These are phyloP conservation scores for Pinus taeda DNA, from an alignment of 75 land plant genomes.

Conservation along the genomic window DNA sequence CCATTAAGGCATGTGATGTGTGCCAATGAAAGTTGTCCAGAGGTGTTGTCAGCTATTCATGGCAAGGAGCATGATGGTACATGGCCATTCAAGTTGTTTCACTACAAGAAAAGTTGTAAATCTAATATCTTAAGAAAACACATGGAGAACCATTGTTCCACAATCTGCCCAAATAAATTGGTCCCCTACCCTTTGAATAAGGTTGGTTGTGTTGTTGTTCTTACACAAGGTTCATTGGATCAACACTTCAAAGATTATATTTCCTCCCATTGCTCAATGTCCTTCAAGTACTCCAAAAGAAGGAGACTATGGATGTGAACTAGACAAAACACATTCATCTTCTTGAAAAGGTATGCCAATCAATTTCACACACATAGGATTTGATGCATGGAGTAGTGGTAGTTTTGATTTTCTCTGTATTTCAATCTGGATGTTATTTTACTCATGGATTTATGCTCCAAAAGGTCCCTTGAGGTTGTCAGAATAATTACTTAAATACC, in stretches of 20 bases:
- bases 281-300: slow-evolving; percentile 13
- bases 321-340: slow-evolving; percentile 14
- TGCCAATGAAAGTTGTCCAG: slow-evolving; percentile 14
- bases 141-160: slow-evolving; percentile 19
- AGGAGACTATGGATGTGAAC: background rate
- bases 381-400: background rate
- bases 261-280: slow-evolving; percentile 12
- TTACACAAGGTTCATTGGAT: slow-evolving; percentile 24
- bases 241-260: slow-evolving; percentile 13
- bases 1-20: slow-evolving; percentile 20
- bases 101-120: slow-evolving; percentile 19
- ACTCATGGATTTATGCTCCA: background rate
- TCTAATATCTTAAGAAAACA: slow-evolving; percentile 4
- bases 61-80: slow-evolving; percentile 14
- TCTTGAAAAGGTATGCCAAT: slow-evolving; percentile 19
- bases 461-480: too few species aligned
- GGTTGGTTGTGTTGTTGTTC: slow-evolving; percentile 14
- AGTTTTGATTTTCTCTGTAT: background rate
- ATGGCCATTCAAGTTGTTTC: slow-evolving; percentile 17
- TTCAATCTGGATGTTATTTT: background rate
- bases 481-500: background rate
- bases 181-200: slow-evolving; percentile 16
- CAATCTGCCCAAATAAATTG: slow-evolving; percentile 19
- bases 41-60: slow-evolving; percentile 13
- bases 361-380: background rate